A percentile compares a stretch with the other conserved stretches of the same genome.
Evolutionary conservation across 371 early-diverging fungal species (phyloP).

Genomic region (Rhizopus microsporus): DNA sequence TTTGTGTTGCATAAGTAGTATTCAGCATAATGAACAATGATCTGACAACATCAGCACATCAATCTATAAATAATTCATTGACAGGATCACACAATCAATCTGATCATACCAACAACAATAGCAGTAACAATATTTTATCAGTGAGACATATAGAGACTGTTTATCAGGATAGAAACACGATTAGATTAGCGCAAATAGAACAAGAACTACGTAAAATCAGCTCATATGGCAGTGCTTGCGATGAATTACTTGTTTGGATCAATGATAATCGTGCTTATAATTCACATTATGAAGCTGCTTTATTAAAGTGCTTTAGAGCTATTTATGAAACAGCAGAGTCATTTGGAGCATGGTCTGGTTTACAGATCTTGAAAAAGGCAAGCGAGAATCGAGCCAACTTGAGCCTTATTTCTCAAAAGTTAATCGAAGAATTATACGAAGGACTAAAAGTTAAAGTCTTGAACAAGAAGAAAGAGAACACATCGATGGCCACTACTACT

Average conservation of each 20-base stretch:
- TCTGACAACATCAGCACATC: too few species aligned
- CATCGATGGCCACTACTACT: too few species aligned
- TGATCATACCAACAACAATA: too few species aligned
- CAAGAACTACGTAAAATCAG: slow-evolving; percentile 26
- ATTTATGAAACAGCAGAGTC: slow-evolving; percentile 21
- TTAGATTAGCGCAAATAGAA: slow-evolving; percentile 27
- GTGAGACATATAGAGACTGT: slow-evolving; percentile 8
- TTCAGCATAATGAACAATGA: too few species aligned
- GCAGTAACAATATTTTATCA: background rate
- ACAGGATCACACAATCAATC: too few species aligned
- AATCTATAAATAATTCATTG: too few species aligned
- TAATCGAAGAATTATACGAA: background rate
- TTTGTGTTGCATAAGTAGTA: too few species aligned
- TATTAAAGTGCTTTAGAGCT: slow-evolving; percentile 31
- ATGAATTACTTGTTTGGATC: slow-evolving; percentile 40
- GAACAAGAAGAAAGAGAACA: background rate
- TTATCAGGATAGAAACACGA: slow-evolving; percentile 23
- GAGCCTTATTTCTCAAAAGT: background rate
- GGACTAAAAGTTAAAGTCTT: slow-evolving; percentile 10
- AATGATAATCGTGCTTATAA: slow-evolving; percentile 39
- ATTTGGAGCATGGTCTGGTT: slow-evolving; percentile 36
- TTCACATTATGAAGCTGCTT: slow-evolving; percentile 22
- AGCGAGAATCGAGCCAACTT: slow-evolving; percentile 4
- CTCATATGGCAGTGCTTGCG: slow-evolving; percentile 41
- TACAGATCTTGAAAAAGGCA: slow-evolving; percentile 26